Evolutionary conservation across 2,329 filamentous ascomycete genomes (phyloP).

Genomic region (Verticillium isaacii): DNA sequence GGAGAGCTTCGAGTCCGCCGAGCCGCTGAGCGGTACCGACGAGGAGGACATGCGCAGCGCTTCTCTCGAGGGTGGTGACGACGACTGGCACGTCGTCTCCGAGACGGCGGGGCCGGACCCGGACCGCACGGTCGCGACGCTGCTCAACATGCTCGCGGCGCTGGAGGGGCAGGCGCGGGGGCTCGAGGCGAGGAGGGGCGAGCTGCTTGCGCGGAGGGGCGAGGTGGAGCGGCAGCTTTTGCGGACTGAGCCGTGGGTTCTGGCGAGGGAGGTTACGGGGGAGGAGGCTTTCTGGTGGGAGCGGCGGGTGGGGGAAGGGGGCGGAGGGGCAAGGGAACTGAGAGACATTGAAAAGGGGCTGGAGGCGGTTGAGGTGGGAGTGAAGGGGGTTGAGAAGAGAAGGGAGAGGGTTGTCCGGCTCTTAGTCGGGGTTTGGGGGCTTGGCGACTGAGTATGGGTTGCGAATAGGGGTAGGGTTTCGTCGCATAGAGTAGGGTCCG

Average conservation of each 20-base stretch:
- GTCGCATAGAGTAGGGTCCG: background rate
- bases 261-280: background rate
- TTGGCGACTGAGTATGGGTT: background rate
- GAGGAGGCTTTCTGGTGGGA: background rate
- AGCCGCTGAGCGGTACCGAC: background rate
- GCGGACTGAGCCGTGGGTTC: background rate
- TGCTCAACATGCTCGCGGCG: slow-evolving; percentile 17
- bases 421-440: background rate
- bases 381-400: background rate
- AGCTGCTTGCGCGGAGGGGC: slow-evolving; percentile 5
- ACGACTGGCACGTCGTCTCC: background rate
- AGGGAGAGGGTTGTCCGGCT: background rate
- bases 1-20: background rate
- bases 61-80: background rate
- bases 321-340: background rate
- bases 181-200: slow-evolving; percentile 9
- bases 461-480: background rate
- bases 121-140: slow-evolving; percentile 14
- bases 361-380: background rate
- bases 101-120: slow-evolving; percentile 16
- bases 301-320: background rate
- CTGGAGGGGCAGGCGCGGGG: slow-evolving; percentile 15
- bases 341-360: background rate
- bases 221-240: background rate
- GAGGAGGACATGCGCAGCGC: background rate